Evolutionary conservation across 1,284 basidiomycete species (phyloP).

Genomic region (Veloporphyrellus conicus): DNA sequence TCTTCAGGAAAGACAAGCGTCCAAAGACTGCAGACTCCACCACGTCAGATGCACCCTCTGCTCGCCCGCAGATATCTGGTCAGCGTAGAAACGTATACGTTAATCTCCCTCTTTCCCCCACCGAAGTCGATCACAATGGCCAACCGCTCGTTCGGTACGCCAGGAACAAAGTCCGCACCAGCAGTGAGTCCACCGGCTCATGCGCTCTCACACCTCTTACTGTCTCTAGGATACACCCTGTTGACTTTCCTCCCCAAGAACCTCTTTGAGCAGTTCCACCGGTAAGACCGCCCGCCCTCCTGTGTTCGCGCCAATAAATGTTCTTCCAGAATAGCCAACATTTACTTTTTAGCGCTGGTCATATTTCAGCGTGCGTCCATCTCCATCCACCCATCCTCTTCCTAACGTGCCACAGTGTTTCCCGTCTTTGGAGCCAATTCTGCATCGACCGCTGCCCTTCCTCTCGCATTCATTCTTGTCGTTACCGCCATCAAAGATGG

Average conservation of each 20-base stretch:
- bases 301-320: not conserved
- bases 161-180: conserved; percentile 93
- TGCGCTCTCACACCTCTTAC: conserved; percentile 10
- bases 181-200: conserved; percentile 55
- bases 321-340: conserved; percentile 71
- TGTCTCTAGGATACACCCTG: conserved; percentile 72
- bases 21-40: conserved; percentile 35
- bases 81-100: conserved; percentile 75
- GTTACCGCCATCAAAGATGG: conserved; percentile 95
- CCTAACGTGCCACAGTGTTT: conserved; percentile 55
- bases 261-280: conserved; percentile 84
- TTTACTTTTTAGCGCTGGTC: conserved; percentile 86
- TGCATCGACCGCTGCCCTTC: conserved; percentile 81
- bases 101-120: conserved; percentile 61
- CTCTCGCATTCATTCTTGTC: conserved; percentile 80
- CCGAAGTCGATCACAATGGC: conserved; percentile 66
- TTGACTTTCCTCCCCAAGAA: conserved; percentile 94
- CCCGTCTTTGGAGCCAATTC: conserved; percentile 87
- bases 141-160: conserved; percentile 78
- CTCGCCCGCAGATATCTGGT: conserved; percentile 42
- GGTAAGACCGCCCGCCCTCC: conserved; percentile 41
- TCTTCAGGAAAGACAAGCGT: conserved; percentile 56
- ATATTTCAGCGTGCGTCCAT: conserved; percentile 66
- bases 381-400: not conserved
- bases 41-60: conserved; percentile 13